phyloP scores from a whole-genome alignment of 2,329 filamentous ascomycete genomes.

The Nemania serpens region DNA sequence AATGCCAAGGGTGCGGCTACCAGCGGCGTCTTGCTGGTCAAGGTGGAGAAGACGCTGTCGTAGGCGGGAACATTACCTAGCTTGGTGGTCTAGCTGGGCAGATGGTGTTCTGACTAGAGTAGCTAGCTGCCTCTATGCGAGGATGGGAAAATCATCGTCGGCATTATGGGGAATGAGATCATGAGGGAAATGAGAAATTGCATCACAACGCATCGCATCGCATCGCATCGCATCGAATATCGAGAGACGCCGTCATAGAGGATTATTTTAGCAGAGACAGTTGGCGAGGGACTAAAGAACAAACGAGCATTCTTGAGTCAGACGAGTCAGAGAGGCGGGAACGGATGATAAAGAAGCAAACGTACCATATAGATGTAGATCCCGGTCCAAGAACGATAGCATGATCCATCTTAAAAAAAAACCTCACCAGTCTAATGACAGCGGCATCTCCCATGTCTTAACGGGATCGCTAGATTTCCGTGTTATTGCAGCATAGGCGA shows the following conservation, averaged over 20 bases:
- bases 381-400: background rate
- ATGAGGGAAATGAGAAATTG: background rate
- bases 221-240: no score
- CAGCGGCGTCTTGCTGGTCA: constrained; percentile 73
- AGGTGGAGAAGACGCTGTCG: constrained; percentile 62
- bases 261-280: no score
- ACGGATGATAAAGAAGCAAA: no score
- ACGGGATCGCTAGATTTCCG: background rate
- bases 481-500: background rate
- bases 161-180: background rate
- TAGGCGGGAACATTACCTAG: constrained; percentile 7
- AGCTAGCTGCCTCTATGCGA: background rate
- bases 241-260: no score
- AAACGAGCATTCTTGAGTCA: background rate
- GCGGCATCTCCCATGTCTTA: no score
- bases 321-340: no score
- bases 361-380: no score
- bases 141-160: background rate
- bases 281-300: no score
- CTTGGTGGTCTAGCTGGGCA: background rate
- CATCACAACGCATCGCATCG: background rate
- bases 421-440: background rate
- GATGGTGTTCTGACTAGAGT: background rate
- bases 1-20: constrained; percentile 69
- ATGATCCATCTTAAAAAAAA: background rate